phyloP scores from a whole-genome alignment of 2,329 filamentous ascomycete genomes.

The Coleophoma crateriformis region DNA sequence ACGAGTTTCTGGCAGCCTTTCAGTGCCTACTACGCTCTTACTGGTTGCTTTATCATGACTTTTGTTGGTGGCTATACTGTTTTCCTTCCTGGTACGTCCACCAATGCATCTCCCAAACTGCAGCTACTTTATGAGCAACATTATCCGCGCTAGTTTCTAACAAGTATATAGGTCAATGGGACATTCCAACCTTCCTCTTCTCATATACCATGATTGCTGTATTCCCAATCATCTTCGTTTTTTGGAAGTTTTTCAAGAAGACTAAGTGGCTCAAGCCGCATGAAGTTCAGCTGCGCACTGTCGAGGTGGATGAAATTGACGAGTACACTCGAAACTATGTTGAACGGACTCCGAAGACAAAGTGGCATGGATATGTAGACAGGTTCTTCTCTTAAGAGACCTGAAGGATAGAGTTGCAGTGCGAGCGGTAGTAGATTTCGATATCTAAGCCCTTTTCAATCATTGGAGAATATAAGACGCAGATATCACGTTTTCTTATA shows the following conservation, averaged over 20 bases:
- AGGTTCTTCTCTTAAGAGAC: conserved; percentile 12
- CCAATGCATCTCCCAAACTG: background rate
- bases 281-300: conserved; percentile 46
- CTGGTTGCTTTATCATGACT: conserved; percentile 49
- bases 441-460: too few relatives aligned
- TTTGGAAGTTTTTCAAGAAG: conserved; percentile 55
- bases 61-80: conserved; percentile 58
- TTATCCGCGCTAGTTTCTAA: background rate
- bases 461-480: too few relatives aligned
- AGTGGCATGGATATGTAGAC: conserved; percentile 16
- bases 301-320: conserved; percentile 55
- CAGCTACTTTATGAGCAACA: background rate
- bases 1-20: conserved; percentile 49
- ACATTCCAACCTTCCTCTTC: conserved; percentile 55
- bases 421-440: too few relatives aligned
- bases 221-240: conserved; percentile 52
- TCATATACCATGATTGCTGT: conserved; percentile 53
- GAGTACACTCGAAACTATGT: conserved; percentile 52
- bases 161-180: conserved; percentile 37
- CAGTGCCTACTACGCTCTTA: conserved; percentile 46
- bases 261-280: conserved; percentile 45
- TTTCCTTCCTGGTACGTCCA: conserved; percentile 40
- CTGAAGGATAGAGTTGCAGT: too few relatives aligned
- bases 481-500: too few relatives aligned
- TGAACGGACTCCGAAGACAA: conserved; percentile 16